Percentiles rank a stretch among this genome's conserved stretches.
phyloP scores from a whole-genome alignment of 495 filamentous ascomycete species.

The Chaetomium tenue region DNA sequence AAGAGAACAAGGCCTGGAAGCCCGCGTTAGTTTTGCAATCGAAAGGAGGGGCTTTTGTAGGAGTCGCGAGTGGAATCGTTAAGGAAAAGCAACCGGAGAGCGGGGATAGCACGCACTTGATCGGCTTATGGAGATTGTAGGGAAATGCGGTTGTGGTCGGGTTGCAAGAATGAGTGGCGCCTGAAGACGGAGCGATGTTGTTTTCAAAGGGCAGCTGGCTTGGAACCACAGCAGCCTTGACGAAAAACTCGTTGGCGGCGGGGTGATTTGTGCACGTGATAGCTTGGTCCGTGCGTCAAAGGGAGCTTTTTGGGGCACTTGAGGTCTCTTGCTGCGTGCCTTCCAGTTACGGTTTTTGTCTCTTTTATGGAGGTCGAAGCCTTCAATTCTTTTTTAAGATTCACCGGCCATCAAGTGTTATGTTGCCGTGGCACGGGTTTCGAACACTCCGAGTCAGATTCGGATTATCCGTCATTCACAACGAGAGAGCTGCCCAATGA shows the following conservation, averaged over 20 bases:
- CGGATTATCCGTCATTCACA: too few species aligned
- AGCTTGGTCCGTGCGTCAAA: slow-evolving; percentile 29
- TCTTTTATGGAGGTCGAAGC: neutral
- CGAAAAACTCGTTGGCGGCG: slow-evolving; percentile 43
- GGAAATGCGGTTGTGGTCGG: slow-evolving; percentile 28
- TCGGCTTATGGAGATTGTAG: slow-evolving; percentile 22
- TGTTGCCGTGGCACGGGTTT: too few species aligned
- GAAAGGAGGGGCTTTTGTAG: slow-evolving; percentile 25
- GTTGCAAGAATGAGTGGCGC: slow-evolving; percentile 36
- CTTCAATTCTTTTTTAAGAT: too few species aligned
- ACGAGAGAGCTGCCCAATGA: too few species aligned
- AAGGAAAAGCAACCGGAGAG: slow-evolving; percentile 1
- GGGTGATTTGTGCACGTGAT: slow-evolving; percentile 38
- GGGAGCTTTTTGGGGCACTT: neutral
- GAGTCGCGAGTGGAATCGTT: slow-evolving; percentile 12
- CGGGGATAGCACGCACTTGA: slow-evolving; percentile 28
- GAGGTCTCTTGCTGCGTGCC: neutral
- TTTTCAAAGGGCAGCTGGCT: slow-evolving; percentile 36
- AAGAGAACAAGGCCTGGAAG: slow-evolving; percentile 32
- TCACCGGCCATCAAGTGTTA: too few species aligned
- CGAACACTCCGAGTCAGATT: too few species aligned
- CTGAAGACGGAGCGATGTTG: slow-evolving; percentile 28
- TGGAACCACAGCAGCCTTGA: slow-evolving; percentile 34
- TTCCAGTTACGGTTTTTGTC: neutral
- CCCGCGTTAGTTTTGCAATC: slow-evolving; percentile 28